phyloP scores from a whole-genome alignment of 495 filamentous ascomycete genomes.

The Halenospora varia region DNA sequence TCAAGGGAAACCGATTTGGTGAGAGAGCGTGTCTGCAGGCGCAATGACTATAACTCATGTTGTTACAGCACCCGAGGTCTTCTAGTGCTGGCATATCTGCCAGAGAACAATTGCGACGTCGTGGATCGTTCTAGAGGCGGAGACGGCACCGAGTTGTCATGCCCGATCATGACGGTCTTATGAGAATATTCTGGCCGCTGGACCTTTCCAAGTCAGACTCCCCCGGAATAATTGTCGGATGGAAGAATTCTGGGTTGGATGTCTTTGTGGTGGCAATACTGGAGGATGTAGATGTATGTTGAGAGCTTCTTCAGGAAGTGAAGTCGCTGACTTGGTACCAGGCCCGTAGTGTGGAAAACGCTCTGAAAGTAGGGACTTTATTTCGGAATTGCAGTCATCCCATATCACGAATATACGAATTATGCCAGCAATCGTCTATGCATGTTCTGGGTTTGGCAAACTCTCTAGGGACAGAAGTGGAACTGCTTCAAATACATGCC shows the following conservation, averaged over 20 bases:
- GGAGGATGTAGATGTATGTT: conserved; percentile 81
- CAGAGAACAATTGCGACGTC: conserved; percentile 86
- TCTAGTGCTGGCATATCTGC: conserved; percentile 83
- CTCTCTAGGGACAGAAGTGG: conserved; percentile 47
- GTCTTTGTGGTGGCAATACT: conserved; percentile 85
- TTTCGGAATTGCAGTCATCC: conserved; percentile 81
- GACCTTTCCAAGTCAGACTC: conserved; percentile 69
- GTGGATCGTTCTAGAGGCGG: conserved; percentile 79
- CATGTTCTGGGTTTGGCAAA: conserved; percentile 84
- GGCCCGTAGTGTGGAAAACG: conserved; percentile 76
- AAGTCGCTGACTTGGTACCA: conserved; percentile 23
- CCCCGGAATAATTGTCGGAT: conserved; percentile 87
- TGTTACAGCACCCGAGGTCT: conserved; percentile 75
- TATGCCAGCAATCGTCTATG: conserved; percentile 79
- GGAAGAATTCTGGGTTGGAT: conserved; percentile 89
- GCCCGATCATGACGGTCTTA: conserved; percentile 93
- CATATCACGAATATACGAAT: conserved; percentile 71
- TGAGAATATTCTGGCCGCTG: conserved; percentile 97
- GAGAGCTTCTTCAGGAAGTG: not conserved
- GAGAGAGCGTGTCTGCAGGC: conserved; percentile 21
- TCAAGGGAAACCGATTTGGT: conserved; percentile 62
- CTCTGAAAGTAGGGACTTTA: conserved; percentile 77
- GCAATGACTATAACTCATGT: conserved; percentile 12
- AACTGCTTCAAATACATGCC: conserved; percentile 67
- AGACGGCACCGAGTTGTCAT: conserved; percentile 42